phyloP scores from a whole-genome alignment of 129 eudicot species.

The Flaveria robusta region DNA sequence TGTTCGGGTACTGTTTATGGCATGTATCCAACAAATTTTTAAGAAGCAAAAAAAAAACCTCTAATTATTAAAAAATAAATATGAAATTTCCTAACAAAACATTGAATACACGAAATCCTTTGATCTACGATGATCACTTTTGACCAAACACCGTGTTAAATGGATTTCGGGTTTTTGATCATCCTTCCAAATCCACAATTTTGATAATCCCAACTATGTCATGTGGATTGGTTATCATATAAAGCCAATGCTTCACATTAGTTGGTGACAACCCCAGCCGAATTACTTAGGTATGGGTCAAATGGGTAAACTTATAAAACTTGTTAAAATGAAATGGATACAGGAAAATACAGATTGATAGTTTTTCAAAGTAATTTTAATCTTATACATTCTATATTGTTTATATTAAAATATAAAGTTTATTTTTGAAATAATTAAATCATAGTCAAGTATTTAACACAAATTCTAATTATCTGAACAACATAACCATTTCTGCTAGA shows the following conservation, averaged over 20 bases:
- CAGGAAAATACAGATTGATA: background rate
- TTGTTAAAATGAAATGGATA: background rate
- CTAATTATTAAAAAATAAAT: background rate
- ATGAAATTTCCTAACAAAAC: background rate
- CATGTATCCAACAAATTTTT: constrained; percentile 1
- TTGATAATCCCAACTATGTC: background rate
- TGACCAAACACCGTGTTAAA: background rate
- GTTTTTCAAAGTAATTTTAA: background rate
- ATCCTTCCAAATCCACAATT: background rate
- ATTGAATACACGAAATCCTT: background rate
- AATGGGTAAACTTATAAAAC: background rate
- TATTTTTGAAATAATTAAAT: background rate
- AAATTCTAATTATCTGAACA: background rate
- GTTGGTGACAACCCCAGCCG: background rate
- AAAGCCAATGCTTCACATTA: background rate
- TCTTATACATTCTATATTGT: background rate
- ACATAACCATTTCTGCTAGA: background rate
- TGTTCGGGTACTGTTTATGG: background rate
- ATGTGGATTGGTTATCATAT: background rate
- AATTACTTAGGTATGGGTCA: background rate
- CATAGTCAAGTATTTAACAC: background rate
- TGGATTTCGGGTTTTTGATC: background rate
- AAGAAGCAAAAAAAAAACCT: background rate
- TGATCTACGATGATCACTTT: background rate
- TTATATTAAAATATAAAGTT: background rate